A percentile compares a stretch with the other conserved stretches of the same genome.
phyloP scores from a whole-genome alignment of 495 filamentous ascomycete genomes.

The Jackrogersella multiformis region DNA sequence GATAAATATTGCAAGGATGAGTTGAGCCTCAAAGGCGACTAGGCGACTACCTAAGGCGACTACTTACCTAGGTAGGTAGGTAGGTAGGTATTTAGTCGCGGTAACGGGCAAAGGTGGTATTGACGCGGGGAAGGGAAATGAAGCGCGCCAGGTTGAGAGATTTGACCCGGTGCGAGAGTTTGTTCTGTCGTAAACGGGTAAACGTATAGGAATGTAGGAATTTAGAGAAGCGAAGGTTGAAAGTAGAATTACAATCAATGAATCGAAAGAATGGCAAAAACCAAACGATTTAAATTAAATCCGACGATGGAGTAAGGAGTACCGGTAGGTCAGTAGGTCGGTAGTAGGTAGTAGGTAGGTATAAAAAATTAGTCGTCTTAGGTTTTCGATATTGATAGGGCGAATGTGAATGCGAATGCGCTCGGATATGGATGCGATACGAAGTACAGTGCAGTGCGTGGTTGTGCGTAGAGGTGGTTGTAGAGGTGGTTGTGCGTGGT shows the following conservation, averaged over 20 bases:
- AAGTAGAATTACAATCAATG: neutral
- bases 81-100: constrained; percentile 10
- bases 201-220: too few species aligned
- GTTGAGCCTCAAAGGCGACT: constrained; percentile 32
- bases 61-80: too few species aligned
- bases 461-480: too few species aligned
- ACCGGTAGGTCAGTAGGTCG: too few species aligned
- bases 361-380: neutral
- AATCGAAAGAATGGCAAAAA: neutral
- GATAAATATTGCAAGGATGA: constrained; percentile 9
- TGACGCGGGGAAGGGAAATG: constrained; percentile 32
- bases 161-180: neutral
- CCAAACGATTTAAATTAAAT: neutral
- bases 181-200: neutral
- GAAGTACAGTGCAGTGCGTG: constrained; percentile 1
- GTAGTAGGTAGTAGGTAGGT: too few species aligned
- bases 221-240: too few species aligned
- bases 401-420: neutral
- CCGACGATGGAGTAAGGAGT: neutral
- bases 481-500: too few species aligned
- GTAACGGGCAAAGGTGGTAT: constrained; percentile 27
- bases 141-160: constrained; percentile 25
- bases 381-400: neutral
- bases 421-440: neutral
- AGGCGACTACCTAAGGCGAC: too few species aligned